Percentiles rank a stretch among this genome's conserved stretches.
Evolutionary conservation across 441 rosid genomes (phyloP).

Genomic region (Erodium trifolium): DNA sequence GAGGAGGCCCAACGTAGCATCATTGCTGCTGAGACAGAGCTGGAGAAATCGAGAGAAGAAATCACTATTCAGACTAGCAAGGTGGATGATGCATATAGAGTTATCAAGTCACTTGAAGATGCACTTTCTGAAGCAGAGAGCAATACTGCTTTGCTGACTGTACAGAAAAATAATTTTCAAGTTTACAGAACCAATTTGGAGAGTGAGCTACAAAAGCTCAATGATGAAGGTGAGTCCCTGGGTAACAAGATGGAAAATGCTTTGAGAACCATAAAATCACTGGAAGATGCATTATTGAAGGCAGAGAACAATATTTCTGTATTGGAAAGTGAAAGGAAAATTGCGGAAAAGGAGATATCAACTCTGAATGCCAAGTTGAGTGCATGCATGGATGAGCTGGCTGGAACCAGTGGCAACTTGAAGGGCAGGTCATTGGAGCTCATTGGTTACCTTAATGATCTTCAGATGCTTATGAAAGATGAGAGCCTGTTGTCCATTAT

Average conservation of each 20-base stretch:
- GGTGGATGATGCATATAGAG: slow-evolving; percentile 47
- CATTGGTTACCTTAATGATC: slow-evolving; percentile 39
- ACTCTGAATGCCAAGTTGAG: slow-evolving; percentile 55
- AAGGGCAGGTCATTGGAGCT: slow-evolving; percentile 54
- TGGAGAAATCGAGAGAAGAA: slow-evolving; percentile 48
- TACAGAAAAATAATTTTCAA: slow-evolving; percentile 34
- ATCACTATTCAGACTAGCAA: slow-evolving; percentile 37
- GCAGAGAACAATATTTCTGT: slow-evolving; percentile 44
- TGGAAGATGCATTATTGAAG: slow-evolving; percentile 56
- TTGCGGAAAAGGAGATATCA: slow-evolving; percentile 55
- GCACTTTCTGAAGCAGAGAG: slow-evolving; percentile 48
- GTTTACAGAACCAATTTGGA: slow-evolving; percentile 40
- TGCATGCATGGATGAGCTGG: slow-evolving; percentile 74
- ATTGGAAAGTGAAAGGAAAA: slow-evolving; percentile 52
- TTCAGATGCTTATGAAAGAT: slow-evolving; percentile 52
- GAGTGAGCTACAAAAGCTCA: slow-evolving; percentile 46
- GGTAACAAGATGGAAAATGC: slow-evolving; percentile 46
- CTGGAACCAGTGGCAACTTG: slow-evolving; percentile 51
- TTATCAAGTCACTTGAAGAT: slow-evolving; percentile 59
- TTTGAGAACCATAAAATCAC: slow-evolving; percentile 41
- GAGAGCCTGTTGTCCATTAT: slow-evolving; percentile 33
- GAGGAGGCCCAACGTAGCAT: slow-evolving; percentile 54
- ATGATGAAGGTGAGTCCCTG: slow-evolving; percentile 47
- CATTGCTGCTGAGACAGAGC: slow-evolving; percentile 42
- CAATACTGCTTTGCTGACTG: slow-evolving; percentile 39